phyloP scores from a whole-genome alignment of 225 moss, liverwort and hornwort genomes.

The Pseudisothecium myosuroides region DNA sequence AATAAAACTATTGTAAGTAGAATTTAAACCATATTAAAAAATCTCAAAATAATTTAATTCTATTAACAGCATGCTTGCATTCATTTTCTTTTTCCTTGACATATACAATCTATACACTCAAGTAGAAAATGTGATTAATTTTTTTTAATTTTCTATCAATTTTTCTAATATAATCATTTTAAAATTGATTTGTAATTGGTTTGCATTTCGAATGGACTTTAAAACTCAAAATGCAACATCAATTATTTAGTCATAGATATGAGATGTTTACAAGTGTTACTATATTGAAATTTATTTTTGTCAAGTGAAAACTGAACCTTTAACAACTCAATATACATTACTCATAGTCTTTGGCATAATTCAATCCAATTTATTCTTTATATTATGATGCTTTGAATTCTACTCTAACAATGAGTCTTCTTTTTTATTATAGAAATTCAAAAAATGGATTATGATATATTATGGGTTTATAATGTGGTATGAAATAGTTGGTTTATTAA shows the following conservation, averaged over 20 bases:
- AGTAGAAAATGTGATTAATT: not conserved
- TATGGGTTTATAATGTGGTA: accelerated
- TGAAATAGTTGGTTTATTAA: too few species aligned
- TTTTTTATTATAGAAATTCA: not conserved
- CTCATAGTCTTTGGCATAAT: not conserved
- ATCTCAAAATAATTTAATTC: not conserved
- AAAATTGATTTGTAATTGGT: not conserved
- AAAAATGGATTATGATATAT: not conserved
- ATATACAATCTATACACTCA: too few species aligned
- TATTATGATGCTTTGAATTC: not conserved
- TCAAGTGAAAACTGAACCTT: not conserved
- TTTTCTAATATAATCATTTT: too few species aligned
- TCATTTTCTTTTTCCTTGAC: not conserved
- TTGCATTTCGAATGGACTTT: not conserved
- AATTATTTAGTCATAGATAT: not conserved
- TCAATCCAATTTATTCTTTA: not conserved
- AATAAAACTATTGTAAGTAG: not conserved
- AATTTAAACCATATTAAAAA: not conserved
- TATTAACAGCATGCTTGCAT: not conserved
- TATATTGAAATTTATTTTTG: not conserved
- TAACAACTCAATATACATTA: not conserved
- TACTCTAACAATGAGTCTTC: not conserved
- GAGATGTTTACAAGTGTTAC: not conserved
- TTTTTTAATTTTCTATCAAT: too few species aligned
- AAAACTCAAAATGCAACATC: not conserved